Conservation (phyloP, 192 early-diverging fungal species). For the Lunasporangiospora selenospora region DNA sequence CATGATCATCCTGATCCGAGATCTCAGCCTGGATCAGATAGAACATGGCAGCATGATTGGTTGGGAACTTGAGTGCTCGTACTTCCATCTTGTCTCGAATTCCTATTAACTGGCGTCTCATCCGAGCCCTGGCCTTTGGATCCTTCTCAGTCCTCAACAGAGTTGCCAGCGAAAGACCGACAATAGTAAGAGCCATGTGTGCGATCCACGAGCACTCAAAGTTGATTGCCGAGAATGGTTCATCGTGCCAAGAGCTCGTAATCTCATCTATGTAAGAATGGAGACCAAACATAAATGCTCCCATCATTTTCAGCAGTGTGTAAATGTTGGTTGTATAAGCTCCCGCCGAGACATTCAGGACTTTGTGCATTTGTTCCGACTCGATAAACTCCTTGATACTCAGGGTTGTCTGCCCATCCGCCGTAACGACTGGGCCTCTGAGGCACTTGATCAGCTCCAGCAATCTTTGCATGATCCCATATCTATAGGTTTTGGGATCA, state of each 20-base stretch:
- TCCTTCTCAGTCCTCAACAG: slow-evolving; percentile 22
- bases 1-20: slow-evolving; percentile 22
- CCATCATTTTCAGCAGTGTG: slow-evolving; percentile 37
- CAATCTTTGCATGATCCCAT: slow-evolving; percentile 41
- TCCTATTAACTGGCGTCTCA: background rate
- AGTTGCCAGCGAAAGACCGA: slow-evolving; percentile 23
- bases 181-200: slow-evolving; percentile 26
- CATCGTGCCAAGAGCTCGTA: slow-evolving; percentile 26
- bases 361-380: too few relatives aligned
- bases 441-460: slow-evolving; percentile 41
- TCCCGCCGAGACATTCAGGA: too few relatives aligned
- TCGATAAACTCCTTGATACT: slow-evolving; percentile 33
- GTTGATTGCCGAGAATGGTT: slow-evolving; percentile 42
- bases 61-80: slow-evolving; percentile 16
- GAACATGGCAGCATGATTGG: slow-evolving; percentile 46
- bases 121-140: background rate
- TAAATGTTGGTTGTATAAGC: too few relatives aligned
- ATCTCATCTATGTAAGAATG: slow-evolving; percentile 29
- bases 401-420: slow-evolving; percentile 28
- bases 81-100: slow-evolving; percentile 32
- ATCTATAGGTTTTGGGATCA: slow-evolving; percentile 38
- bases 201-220: slow-evolving; percentile 36
- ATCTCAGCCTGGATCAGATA: slow-evolving; percentile 40
- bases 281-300: slow-evolving; percentile 34
- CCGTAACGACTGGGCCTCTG: slow-evolving; percentile 22